Conservation (phyloP, 164 flowering plant genomes). For the Tetracentron sinense region DNA sequence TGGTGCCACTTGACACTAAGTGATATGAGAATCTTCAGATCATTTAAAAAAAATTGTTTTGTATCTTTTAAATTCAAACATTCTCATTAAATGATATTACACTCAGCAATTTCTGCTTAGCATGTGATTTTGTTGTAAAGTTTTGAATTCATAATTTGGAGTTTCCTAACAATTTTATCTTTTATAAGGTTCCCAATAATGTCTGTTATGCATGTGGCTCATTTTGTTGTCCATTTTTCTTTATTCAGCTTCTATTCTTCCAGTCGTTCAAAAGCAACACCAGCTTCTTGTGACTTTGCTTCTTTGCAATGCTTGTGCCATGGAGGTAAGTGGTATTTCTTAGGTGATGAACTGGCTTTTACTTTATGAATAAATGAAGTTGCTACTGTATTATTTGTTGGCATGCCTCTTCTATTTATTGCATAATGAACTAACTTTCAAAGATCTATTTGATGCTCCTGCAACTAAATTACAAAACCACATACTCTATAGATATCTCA, state of each 20-base stretch:
- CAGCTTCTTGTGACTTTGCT: conserved; percentile 94
- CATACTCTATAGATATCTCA: not conserved
- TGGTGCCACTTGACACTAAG: too few relatives aligned
- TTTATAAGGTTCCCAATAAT: too few relatives aligned
- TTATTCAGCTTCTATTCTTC: conserved; percentile 74
- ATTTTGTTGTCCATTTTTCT: conserved; percentile 2
- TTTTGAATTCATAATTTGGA: too few relatives aligned
- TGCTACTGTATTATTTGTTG: not conserved
- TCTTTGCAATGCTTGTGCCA: conserved; percentile 87
- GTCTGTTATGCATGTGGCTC: not conserved
- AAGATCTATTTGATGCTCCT: not conserved
- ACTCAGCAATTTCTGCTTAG: too few relatives aligned
- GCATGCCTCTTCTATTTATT: not conserved
- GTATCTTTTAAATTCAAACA: too few relatives aligned
- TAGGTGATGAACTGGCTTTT: not conserved
- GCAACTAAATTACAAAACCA: not conserved
- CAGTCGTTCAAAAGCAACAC: conserved; percentile 95
- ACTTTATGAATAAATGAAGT: not conserved
- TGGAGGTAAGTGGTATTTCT: conserved; percentile 62
- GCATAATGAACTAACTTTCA: not conserved
- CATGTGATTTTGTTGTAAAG: too few relatives aligned
- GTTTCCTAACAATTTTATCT: not conserved
- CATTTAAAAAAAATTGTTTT: too few relatives aligned
- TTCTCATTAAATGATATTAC: too few relatives aligned
- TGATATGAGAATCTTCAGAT: too few relatives aligned